Evolutionary conservation across 306 rosid species (phyloP).

Genomic region (Prunus davidiana): DNA sequence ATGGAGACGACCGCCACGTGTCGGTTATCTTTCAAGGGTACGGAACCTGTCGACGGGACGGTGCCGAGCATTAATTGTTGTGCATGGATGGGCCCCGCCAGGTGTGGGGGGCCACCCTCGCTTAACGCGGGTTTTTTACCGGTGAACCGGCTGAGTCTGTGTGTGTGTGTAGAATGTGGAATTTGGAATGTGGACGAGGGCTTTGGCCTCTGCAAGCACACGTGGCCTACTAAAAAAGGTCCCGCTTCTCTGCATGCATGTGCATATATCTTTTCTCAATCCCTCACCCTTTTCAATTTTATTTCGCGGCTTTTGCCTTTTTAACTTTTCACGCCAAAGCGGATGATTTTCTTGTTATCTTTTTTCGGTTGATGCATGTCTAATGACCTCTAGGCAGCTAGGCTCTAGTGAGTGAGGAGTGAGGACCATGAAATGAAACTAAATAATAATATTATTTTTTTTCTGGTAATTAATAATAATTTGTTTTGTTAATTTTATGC

Average conservation of each 20-base stretch:
- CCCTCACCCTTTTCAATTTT: background rate
- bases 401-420: background rate
- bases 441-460: too few relatives aligned
- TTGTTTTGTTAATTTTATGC: background rate
- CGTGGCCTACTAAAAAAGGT: slow-evolving; percentile 31
- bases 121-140: slow-evolving; percentile 67
- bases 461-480: background rate
- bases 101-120: slow-evolving; percentile 31
- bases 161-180: background rate
- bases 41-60: slow-evolving; percentile 35
- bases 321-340: background rate
- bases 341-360: too few relatives aligned
- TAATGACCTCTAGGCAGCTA: background rate
- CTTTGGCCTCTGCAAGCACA: slow-evolving; percentile 24
- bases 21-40: slow-evolving; percentile 35
- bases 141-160: slow-evolving; percentile 43
- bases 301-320: background rate
- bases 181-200: slow-evolving; percentile 35
- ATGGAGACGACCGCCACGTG: slow-evolving; percentile 47
- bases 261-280: background rate
- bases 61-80: slow-evolving; percentile 33
- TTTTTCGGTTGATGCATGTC: background rate
- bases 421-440: background rate
- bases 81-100: slow-evolving; percentile 27
- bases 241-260: slow-evolving; percentile 1